Conservation (phyloP, 2,329 filamentous ascomycete genomes). For the Colletotrichum sublineola region DNA sequence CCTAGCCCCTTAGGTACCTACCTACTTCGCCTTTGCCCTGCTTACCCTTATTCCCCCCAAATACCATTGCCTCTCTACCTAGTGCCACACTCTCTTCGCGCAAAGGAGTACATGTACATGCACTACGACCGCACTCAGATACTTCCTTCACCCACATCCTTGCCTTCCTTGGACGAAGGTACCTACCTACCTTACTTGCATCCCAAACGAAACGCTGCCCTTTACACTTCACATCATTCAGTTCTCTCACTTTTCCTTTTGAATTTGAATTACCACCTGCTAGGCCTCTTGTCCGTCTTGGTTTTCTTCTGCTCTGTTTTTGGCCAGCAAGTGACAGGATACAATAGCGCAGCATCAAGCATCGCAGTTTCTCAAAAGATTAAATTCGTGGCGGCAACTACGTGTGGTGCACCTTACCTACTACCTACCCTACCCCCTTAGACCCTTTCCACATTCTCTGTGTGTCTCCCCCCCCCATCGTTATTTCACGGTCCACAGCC, state of each 20-base stretch:
- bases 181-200: slow-evolving; percentile 34
- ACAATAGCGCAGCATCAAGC: background rate
- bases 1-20: slow-evolving; percentile 6
- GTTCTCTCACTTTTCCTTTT: slow-evolving; percentile 17
- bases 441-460: slow-evolving; percentile 27
- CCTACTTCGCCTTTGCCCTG: background rate
- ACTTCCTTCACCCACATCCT: slow-evolving; percentile 18
- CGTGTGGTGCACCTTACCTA: slow-evolving; percentile 18
- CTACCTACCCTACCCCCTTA: slow-evolving; percentile 22
- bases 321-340: background rate
- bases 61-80: slow-evolving; percentile 5
- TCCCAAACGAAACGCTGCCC: slow-evolving; percentile 38
- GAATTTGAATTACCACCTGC: background rate
- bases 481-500: slow-evolving; percentile 42
- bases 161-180: slow-evolving; percentile 16
- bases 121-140: background rate
- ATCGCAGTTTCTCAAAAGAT: slow-evolving; percentile 13
- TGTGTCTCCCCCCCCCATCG: slow-evolving; percentile 22
- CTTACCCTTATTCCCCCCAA: background rate
- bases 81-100: slow-evolving; percentile 18
- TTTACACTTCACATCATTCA: slow-evolving; percentile 30
- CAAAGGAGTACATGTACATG: slow-evolving; percentile 24
- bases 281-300: slow-evolving; percentile 3
- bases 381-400: slow-evolving; percentile 21
- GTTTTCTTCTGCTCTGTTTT: slow-evolving; percentile 7